phyloP scores from a whole-genome alignment of 441 rosid species.

The Pelargonium myrrhifolium region DNA sequence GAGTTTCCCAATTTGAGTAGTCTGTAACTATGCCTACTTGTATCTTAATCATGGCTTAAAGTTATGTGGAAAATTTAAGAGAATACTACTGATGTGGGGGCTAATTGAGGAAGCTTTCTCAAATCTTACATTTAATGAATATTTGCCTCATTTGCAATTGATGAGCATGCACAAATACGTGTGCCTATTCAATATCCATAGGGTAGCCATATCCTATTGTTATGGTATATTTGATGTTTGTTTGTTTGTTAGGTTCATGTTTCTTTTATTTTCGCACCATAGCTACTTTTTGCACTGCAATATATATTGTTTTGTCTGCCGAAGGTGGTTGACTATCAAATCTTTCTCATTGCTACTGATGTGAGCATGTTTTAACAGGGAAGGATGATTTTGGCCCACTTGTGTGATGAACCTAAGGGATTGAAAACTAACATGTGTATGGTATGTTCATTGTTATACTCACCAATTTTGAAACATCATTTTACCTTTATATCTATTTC shows the following conservation, averaged over 20 bases:
- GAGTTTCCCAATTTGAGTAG: background rate
- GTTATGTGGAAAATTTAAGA: background rate
- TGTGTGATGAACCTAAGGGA: slow-evolving; percentile 98
- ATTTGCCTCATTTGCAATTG: background rate
- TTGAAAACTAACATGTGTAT: slow-evolving; percentile 94
- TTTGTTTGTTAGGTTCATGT: background rate
- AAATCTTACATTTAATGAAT: background rate
- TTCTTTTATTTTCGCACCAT: background rate
- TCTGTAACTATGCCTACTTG: background rate
- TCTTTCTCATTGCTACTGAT: slow-evolving; percentile 14
- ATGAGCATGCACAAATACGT: background rate
- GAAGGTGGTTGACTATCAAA: background rate
- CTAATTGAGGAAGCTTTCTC: background rate
- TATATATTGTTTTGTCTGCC: background rate
- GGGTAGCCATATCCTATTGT: background rate
- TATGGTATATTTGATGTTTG: background rate
- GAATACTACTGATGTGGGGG: background rate
- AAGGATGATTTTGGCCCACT: slow-evolving; percentile 92
- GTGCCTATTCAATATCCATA: background rate
- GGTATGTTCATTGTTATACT: slow-evolving; percentile 39
- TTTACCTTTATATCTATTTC: background rate
- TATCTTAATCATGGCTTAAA: background rate
- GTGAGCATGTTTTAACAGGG: slow-evolving; percentile 52
- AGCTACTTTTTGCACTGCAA: background rate
- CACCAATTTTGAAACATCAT: background rate